Base-by-base conservation (phyloP, 2,329 filamentous ascomycete species). In the Anthostomella pinea region DNA sequence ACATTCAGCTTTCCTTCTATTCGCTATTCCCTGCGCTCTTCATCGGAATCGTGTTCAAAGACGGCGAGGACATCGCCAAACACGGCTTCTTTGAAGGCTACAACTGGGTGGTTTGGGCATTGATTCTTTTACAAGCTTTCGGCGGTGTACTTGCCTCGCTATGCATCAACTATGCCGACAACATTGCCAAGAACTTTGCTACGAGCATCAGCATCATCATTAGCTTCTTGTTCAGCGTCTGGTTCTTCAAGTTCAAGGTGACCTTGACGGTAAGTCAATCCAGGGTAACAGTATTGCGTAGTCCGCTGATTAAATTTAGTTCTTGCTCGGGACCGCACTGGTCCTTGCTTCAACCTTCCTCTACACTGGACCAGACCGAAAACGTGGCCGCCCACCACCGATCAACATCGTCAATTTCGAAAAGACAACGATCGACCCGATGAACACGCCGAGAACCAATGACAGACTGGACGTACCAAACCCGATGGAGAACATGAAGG, bases 31-130 rank as follows among this genome's bases (percentile, higher is more conserved):
- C 91, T 0, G 86, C 90, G 1, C 71, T 96, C 1, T 80, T 97
- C 39, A 74, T 95, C 34, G 93, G 91, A 2, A 83, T 97, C 5
- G 66, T 94, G 3, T 86, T 87, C 66, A 86, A 88, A 46, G 93
- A 98, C 50, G 93, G 91, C 17, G 79, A 82, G 43, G 83, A 85
- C 25, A 89, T 98, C 46, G 75, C 83, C 17, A 79, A 84, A 60
- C 81, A 87, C 45, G 93, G 93, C 9, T 95, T 97, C 64, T 97
- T 98, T 52, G 84, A 86, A 39, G 93, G 93, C 3, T 98, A 97
- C 66, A 96, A 95, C 59, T 85, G 79, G 73, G 74, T 91, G 14
- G 91, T 97, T 3, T 96, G 90, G 89, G 72, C 80, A 5, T 85
- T 89, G 4, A 86, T 97, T 50, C 58, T 81, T 5, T 75, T 93